Conservation (phyloP, 352 stramenopile species). For the Phytophthora melonis region DNA sequence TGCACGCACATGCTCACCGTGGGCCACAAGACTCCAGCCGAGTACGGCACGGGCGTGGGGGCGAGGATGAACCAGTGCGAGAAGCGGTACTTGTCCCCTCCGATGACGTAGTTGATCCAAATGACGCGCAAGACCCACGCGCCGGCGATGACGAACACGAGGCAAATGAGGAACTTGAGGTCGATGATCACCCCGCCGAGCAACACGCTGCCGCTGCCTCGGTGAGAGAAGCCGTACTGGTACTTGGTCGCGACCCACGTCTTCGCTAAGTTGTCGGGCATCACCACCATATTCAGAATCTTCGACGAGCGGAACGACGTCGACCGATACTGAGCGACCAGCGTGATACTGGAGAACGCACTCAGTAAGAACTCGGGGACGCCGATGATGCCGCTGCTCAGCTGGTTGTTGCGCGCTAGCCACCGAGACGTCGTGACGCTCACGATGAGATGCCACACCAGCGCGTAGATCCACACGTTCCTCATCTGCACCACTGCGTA, state of each 20-base stretch:
- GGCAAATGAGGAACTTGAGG: conserved; percentile 41
- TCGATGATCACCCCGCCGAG: conserved; percentile 46
- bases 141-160: conserved; percentile 21
- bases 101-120: conserved; percentile 7
- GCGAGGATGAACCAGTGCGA: conserved; percentile 22
- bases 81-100: neutral
- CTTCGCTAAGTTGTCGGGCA: conserved; percentile 14
- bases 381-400: conserved; percentile 34
- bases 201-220: conserved; percentile 27
- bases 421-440: conserved; percentile 24
- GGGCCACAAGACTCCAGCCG: conserved; percentile 42
- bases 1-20: conserved; percentile 40
- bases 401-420: conserved; percentile 9
- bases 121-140: conserved; percentile 5
- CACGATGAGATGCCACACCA: conserved; percentile 42
- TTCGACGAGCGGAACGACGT: conserved; percentile 34
- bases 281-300: conserved; percentile 16
- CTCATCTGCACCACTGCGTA: conserved; percentile 58
- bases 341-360: conserved; percentile 40
- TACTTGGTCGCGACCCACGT: conserved; percentile 23
- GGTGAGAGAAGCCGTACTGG: conserved; percentile 24
- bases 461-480: conserved; percentile 49
- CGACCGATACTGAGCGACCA: conserved; percentile 45
- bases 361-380: conserved; percentile 49
- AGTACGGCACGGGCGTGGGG: conserved; percentile 42